Evolutionary conservation across 2,329 filamentous ascomycete species (phyloP).

Genomic region (Zymoseptoria brevis): DNA sequence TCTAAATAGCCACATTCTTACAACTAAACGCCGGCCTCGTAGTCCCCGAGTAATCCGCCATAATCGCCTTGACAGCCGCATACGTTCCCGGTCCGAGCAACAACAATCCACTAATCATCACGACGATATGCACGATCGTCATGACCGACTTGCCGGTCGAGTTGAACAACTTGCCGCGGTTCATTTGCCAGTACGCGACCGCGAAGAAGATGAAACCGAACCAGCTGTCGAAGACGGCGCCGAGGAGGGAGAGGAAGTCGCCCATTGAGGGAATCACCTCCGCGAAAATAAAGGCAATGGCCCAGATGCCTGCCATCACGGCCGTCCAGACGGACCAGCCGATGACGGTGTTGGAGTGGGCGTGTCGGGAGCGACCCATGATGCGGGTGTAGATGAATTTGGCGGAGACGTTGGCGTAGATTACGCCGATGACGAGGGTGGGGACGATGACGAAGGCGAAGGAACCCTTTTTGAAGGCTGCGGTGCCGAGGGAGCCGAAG

Average conservation of each 20-base stretch:
- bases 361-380: constrained; percentile 38
- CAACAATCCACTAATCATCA: constrained; percentile 42
- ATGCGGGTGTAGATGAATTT: constrained; percentile 41
- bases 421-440: constrained; percentile 43
- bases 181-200: constrained; percentile 42
- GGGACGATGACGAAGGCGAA: constrained; percentile 47
- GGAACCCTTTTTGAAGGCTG: constrained; percentile 41
- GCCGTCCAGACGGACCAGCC: constrained; percentile 41
- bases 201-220: constrained; percentile 47
- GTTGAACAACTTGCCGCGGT: constrained; percentile 34
- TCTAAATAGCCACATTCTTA: constrained; percentile 41
- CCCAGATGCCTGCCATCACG: constrained; percentile 39
- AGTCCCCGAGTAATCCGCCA: constrained; percentile 40
- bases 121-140: constrained; percentile 40
- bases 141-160: constrained; percentile 32
- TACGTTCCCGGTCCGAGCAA: constrained; percentile 46
- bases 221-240: constrained; percentile 43
- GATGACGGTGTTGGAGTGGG: constrained; percentile 40
- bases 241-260: constrained; percentile 42
- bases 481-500: constrained; percentile 40
- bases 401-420: constrained; percentile 43
- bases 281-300: constrained; percentile 40
- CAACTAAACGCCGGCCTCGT: constrained; percentile 44
- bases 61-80: constrained; percentile 46
- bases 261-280: constrained; percentile 45